Conservation (phyloP, 2,329 filamentous ascomycete genomes). For the Scedosporium aurantiacum region DNA sequence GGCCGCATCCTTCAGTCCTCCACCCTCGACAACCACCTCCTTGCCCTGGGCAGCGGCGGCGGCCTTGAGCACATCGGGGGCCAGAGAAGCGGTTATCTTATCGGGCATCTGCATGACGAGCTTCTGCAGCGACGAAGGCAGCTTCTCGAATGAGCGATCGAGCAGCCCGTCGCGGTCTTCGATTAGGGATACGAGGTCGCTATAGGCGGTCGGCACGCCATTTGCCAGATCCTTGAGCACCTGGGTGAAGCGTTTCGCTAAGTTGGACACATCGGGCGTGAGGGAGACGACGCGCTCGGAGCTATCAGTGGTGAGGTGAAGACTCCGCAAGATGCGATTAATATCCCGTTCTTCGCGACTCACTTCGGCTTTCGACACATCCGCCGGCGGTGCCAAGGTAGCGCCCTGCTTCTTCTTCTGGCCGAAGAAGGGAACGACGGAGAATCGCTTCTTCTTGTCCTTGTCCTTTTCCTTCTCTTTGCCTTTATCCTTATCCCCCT, state of each 20-base stretch:
- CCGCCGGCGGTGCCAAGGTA: slow-evolving; percentile 21
- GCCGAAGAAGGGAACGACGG: slow-evolving; percentile 23
- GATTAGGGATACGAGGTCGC: slow-evolving; percentile 61
- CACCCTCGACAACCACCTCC: slow-evolving; percentile 38
- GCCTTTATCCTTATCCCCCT: slow-evolving; percentile 20
- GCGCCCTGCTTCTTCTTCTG: slow-evolving; percentile 26
- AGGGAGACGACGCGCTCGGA: slow-evolving; percentile 72
- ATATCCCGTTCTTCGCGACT: slow-evolving; percentile 59
- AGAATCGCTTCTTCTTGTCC: slow-evolving; percentile 22
- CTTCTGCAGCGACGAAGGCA: slow-evolving; percentile 74
- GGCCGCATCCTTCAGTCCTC: slow-evolving; percentile 37
- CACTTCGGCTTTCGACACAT: slow-evolving; percentile 26
- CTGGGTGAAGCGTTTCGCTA: slow-evolving; percentile 74
- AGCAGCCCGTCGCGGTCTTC: slow-evolving; percentile 52
- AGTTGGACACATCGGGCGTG: slow-evolving; percentile 70
- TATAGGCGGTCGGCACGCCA: slow-evolving; percentile 85
- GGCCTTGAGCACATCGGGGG: slow-evolving; percentile 70
- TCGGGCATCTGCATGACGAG: slow-evolving; percentile 74
- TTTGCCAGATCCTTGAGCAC: slow-evolving; percentile 88
- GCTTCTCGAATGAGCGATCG: slow-evolving; percentile 48
- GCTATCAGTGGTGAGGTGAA: slow-evolving; percentile 75
- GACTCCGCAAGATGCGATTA: slow-evolving; percentile 64
- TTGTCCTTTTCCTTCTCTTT: slow-evolving; percentile 19
- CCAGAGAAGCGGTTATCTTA: slow-evolving; percentile 66
- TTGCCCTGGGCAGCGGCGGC: slow-evolving; percentile 65